These are phyloP conservation scores for rapeseed (Brassica napus) DNA, from an alignment of 345 rosid genomes.

Conservation along the genomic window Da-Ae NC_063442.1:12661501-12662000, in stretches of 20 bases:
- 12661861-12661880: conserved; percentile 21
- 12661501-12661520: conserved; percentile 77
- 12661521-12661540: conserved; percentile 68
- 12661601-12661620: conserved; percentile 78
- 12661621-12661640: conserved; percentile 69
- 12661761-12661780: conserved; percentile 76
- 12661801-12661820: conserved; percentile 48
- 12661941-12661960: conserved; percentile 70
- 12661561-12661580: conserved; percentile 64
- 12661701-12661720: conserved; percentile 19
- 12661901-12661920: conserved; percentile 11
- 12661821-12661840: conserved; percentile 57
- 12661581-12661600: conserved; percentile 72
- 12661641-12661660: conserved; percentile 55
- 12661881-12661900: conserved; percentile 12
- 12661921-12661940: conserved; percentile 47
- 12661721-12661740: conserved; percentile 55
- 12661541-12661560: conserved; percentile 42
- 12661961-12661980: conserved; percentile 48
- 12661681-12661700: conserved; percentile 22
- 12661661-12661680: conserved; percentile 16
- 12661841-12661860: conserved; percentile 62
- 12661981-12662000: conserved; percentile 49
- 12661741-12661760: conserved; percentile 85
- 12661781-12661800: conserved; percentile 77